Base-by-base conservation (phyloP, 2,329 filamentous ascomycete species). In the Camptophora hylomeconis region DNA sequence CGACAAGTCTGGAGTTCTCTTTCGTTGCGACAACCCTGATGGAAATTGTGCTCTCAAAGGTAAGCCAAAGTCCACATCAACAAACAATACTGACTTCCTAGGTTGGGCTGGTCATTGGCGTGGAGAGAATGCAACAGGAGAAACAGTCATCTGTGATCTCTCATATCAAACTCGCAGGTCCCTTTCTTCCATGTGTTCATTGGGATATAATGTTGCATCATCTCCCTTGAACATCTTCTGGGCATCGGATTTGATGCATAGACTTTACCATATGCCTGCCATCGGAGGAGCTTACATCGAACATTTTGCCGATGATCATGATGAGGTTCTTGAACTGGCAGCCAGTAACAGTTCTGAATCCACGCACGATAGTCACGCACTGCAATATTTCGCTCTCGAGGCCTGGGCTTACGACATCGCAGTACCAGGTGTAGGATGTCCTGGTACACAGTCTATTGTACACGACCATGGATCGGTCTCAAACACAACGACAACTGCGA, bases 101-200 rank as follows among this genome's bases (percentile, higher is more conserved):
- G 72, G 57, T 28, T 80, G 67, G 65, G 75, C 60, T 24, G 75
- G 75, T 18, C 75, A 80, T 57, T 77, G 68, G 68, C 69, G 76
- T 31, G 75, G 75, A 23, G 45, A 50, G 15, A 80, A 80, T 36
- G 74, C 65, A 2, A 72, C 72, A 3, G 52, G 61, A 1, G 74
- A 80, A 51, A 80, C 75, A 2, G 75, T 80, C 39, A 79, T 80
- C 50, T 80, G 75, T 52, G 61, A 65, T 4, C 57, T 68, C 2
- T 77, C 72, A 2, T 80, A 71, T 50, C 45, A 54, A 20, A 61
- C 60, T 25, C 69, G 75, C 26, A 64, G 61, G 19, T 63, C 61
- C 12, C 63, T 80, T 5, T 57, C 64, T 28, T 61, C 63, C 17
- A 58, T 80, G 45, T 80, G 76, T 49, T 62, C 60, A 15, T 55